Percentiles rank a stretch among this genome's conserved stretches.
Evolutionary conservation across 1,284 basidiomycete species (phyloP).

Genomic region (Malassezia obtusa): DNA sequence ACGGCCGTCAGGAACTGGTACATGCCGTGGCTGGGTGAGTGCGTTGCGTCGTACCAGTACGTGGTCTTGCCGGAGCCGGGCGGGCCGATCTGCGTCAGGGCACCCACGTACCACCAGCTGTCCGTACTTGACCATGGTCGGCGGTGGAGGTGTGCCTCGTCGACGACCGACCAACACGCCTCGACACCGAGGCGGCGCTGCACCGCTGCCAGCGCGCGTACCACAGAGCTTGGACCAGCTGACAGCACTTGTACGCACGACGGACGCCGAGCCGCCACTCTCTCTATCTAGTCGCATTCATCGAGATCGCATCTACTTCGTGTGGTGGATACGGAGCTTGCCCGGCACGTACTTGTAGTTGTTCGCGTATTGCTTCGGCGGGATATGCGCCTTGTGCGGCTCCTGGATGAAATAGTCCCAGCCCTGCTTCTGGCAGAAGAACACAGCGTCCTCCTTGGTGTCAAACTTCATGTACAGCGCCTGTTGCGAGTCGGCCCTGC

Average conservation of each 20-base stretch:
- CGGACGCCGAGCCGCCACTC: too few species aligned
- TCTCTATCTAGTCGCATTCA: too few species aligned
- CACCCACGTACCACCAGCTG: slow-evolving; percentile 15
- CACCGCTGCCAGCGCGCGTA: too few species aligned
- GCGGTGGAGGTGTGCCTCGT: background rate
- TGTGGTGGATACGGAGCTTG: slow-evolving; percentile 75
- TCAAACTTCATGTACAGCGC: slow-evolving; percentile 77
- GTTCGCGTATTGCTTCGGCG: slow-evolving; percentile 64
- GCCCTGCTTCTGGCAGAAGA: slow-evolving; percentile 58
- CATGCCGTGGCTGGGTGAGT: slow-evolving; percentile 18
- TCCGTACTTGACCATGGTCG: slow-evolving; percentile 12
- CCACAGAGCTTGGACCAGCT: too few species aligned
- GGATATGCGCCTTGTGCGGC: slow-evolving; percentile 49
- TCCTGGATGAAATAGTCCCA: slow-evolving; percentile 49
- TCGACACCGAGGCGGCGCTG: too few species aligned
- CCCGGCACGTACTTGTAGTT: slow-evolving; percentile 78
- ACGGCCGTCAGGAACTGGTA: slow-evolving; percentile 69
- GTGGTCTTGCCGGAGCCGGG: slow-evolving; percentile 44
- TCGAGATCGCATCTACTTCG: slow-evolving; percentile 65
- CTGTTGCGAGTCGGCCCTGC: slow-evolving; percentile 92
- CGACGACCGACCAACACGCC: background rate
- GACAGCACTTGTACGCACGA: background rate
- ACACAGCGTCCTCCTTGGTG: slow-evolving; percentile 80
- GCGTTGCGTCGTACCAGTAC: slow-evolving; percentile 23
- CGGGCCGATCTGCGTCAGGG: slow-evolving; percentile 23